Evolutionary conservation across 169 alveolate genomes (phyloP).

Genomic region (Amoebophrya sp.): DNA sequence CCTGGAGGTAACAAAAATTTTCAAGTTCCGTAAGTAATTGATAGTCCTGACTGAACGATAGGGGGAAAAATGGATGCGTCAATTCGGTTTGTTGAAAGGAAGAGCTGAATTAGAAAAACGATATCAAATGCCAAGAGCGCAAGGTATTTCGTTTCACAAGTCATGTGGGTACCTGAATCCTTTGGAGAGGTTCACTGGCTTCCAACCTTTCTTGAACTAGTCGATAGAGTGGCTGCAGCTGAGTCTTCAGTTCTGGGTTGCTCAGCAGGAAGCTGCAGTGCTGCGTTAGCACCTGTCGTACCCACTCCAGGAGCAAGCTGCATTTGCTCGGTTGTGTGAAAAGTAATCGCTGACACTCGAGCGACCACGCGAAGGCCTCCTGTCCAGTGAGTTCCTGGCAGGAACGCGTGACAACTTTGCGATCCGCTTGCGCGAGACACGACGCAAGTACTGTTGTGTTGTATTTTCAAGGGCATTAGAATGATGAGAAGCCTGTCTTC

Average conservation of each 20-base stretch:
- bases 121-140: neutral
- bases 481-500: too few species aligned
- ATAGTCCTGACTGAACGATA: neutral
- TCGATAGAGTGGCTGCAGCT: neutral
- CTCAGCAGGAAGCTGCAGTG: constrained; percentile 1
- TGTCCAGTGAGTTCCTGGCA: neutral
- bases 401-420: neutral
- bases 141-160: neutral
- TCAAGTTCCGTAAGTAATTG: too few species aligned
- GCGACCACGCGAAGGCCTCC: neutral
- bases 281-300: neutral
- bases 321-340: neutral
- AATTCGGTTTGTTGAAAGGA: neutral
- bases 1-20: too few species aligned
- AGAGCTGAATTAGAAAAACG: neutral
- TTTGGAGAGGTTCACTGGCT: neutral
- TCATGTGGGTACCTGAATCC: neutral
- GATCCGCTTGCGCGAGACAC: neutral
- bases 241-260: neutral
- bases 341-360: neutral
- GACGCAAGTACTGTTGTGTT: neutral
- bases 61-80: neutral
- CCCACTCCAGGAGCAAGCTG: neutral
- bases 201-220: neutral
- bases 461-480: too few species aligned